Percentiles rank a stretch among this genome's conserved stretches.
phyloP scores from a whole-genome alignment of 495 filamentous ascomycete genomes.

The Penicillium macrosclerotiorum region DNA sequence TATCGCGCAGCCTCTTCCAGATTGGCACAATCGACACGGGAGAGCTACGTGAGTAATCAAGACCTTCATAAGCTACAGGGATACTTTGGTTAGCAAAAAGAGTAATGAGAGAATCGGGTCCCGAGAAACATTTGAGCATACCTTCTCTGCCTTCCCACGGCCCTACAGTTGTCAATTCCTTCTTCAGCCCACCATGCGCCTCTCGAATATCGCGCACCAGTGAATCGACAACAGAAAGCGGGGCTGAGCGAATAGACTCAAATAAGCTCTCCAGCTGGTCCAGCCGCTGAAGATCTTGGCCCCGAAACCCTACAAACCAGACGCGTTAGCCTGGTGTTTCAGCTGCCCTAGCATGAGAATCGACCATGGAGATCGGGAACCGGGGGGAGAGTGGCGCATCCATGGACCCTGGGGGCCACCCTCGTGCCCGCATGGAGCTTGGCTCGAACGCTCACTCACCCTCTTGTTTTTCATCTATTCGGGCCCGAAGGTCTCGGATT shows the following conservation, averaged over 20 bases:
- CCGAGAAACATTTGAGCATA: constrained; percentile 8
- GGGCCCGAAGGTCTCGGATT: constrained; percentile 33
- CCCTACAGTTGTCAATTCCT: constrained; percentile 18
- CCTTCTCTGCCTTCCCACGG: constrained; percentile 33
- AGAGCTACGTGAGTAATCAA: constrained; percentile 9
- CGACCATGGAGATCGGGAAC: too few species aligned
- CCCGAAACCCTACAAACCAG: constrained; percentile 20
- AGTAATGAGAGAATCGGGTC: too few species aligned
- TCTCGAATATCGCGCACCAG: constrained; percentile 35
- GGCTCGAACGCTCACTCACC: constrained; percentile 22
- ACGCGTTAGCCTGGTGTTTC: constrained; percentile 10
- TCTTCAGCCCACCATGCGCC: constrained; percentile 21
- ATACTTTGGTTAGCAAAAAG: not conserved
- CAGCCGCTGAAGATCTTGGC: constrained; percentile 26
- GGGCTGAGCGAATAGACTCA: constrained; percentile 40
- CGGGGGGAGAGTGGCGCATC: too few species aligned
- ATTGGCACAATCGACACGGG: constrained; percentile 11
- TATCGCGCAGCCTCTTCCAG: constrained; percentile 2
- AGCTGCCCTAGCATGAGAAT: too few species aligned
- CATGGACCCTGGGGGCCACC: not conserved
- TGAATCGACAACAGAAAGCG: constrained; percentile 31
- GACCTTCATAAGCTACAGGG: constrained; percentile 21
- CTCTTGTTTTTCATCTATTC: constrained; percentile 25
- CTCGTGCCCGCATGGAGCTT: not conserved
- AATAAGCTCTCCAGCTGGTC: constrained; percentile 39